A percentile compares a stretch with the other conserved stretches of the same genome.
These are phyloP conservation scores for Lactarius deliciosus DNA, from an alignment of 768 basidiomycete genomes.

Conservation along the genomic window DNA sequence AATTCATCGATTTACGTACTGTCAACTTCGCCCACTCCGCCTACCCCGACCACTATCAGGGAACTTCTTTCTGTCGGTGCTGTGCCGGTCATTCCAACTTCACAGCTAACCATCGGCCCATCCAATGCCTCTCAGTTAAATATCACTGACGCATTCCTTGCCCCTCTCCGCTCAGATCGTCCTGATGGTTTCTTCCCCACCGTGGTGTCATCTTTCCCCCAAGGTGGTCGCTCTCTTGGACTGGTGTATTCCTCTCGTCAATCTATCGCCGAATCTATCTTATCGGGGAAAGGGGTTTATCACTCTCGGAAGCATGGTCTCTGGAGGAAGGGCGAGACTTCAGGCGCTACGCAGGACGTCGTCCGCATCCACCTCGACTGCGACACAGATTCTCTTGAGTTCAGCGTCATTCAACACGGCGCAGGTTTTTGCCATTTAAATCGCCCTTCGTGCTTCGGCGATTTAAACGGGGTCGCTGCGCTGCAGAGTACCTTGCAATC, in stretches of 20 bases:
- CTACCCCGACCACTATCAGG: conserved; percentile 59
- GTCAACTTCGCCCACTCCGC: conserved; percentile 46
- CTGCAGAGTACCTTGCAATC: conserved; percentile 77
- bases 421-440: conserved; percentile 93
- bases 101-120: conserved; percentile 59
- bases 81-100: conserved; percentile 68
- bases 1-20: conserved; percentile 64
- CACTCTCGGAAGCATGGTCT: conserved; percentile 95
- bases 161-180: conserved; percentile 80
- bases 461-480: conserved; percentile 70
- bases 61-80: conserved; percentile 59
- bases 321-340: conserved; percentile 97
- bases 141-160: conserved; percentile 82
- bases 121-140: conserved; percentile 63
- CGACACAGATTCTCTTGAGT: conserved; percentile 89
- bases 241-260: conserved; percentile 92
- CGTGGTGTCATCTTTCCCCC: conserved; percentile 67
- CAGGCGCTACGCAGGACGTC: conserved; percentile 89
- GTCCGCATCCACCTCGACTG: conserved; percentile 84
- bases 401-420: conserved; percentile 86
- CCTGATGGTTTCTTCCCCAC: conserved; percentile 93
- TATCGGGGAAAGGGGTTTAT: conserved; percentile 89
- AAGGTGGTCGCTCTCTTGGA: conserved; percentile 77
- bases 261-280: conserved; percentile 83
- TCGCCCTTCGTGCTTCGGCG: conserved; percentile 87